Evolutionary conservation across 805 yeast species (phyloP).

Genomic region (Yarrowia sp.): DNA sequence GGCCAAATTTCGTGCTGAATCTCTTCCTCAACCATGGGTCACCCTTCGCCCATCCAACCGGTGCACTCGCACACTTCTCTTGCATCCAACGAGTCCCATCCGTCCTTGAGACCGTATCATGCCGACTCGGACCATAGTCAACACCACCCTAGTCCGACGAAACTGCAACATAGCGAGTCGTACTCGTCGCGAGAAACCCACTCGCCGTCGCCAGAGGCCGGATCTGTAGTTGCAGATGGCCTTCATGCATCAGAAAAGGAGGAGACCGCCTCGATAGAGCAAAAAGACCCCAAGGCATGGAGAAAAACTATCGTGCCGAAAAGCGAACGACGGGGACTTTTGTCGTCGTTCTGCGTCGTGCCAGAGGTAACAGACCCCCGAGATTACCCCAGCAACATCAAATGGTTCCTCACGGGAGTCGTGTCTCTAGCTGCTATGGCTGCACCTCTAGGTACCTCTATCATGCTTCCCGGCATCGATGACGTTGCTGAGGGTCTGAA

Average conservation of each 20-base stretch:
- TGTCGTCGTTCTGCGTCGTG: constrained; percentile 57
- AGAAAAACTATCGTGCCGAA: constrained; percentile 49
- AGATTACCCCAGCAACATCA: constrained; percentile 60
- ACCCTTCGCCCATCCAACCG: not conserved
- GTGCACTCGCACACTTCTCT: not conserved
- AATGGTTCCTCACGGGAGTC: constrained; percentile 63
- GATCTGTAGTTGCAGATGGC: constrained; percentile 1
- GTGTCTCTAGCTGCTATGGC: constrained; percentile 77
- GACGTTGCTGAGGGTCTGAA: constrained; percentile 61
- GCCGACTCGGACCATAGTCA: constrained; percentile 23
- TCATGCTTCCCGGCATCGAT: constrained; percentile 77
- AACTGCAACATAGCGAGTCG: constrained; percentile 6
- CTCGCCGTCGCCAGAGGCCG: constrained; percentile 18
- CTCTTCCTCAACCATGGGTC: too few species aligned
- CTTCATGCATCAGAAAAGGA: not conserved
- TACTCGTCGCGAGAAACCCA: constrained; percentile 11
- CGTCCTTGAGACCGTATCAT: not conserved
- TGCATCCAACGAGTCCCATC: constrained; percentile 10
- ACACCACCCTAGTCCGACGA: constrained; percentile 26
- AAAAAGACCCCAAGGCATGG: constrained; percentile 28
- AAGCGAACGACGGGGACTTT: constrained; percentile 63
- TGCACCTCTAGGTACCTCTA: constrained; percentile 91
- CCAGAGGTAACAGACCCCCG: constrained; percentile 81
- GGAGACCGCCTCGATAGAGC: not conserved
- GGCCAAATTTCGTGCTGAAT: not conserved